These are phyloP conservation scores for Clavispora fructus DNA, from an alignment of 805 yeast genomes.

Conservation along the genomic window DNA sequence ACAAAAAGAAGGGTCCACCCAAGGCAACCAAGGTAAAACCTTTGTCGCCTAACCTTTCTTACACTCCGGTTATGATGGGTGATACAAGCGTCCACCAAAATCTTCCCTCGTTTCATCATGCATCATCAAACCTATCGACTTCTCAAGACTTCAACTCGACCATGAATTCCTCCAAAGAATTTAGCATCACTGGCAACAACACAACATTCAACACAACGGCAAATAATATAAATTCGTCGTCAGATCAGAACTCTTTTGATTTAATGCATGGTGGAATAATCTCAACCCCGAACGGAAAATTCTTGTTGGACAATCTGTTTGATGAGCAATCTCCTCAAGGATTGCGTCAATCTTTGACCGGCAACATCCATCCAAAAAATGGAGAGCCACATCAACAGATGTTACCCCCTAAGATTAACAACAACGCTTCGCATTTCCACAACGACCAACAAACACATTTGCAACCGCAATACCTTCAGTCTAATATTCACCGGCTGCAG, in stretches of 20 bases:
- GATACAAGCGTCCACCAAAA: background rate
- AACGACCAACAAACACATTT: background rate
- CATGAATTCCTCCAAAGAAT: constrained; percentile 22
- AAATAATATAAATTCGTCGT: constrained; percentile 27
- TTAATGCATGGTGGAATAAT: constrained; percentile 26
- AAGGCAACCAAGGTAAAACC: background rate
- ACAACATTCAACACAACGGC: constrained; percentile 26
- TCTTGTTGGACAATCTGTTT: constrained; percentile 33
- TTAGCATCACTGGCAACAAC: constrained; percentile 21
- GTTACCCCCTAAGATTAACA: constrained; percentile 12
- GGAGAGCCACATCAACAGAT: constrained; percentile 9
- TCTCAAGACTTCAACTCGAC: constrained; percentile 16
- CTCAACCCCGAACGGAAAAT: constrained; percentile 39
- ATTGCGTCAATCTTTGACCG: background rate
- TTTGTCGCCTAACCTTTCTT: background rate
- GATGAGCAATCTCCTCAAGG: constrained; percentile 35
- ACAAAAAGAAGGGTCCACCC: background rate
- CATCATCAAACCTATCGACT: constrained; percentile 3
- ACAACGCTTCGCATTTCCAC: constrained; percentile 7
- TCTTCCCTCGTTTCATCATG: constrained; percentile 1
- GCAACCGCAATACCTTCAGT: background rate
- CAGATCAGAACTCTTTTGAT: constrained; percentile 39
- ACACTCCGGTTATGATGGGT: background rate
- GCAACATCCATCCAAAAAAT: background rate
- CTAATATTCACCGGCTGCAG: background rate